phyloP scores from a whole-genome alignment of 2,329 filamentous ascomycete species.

The Fusarium sp. region DNA sequence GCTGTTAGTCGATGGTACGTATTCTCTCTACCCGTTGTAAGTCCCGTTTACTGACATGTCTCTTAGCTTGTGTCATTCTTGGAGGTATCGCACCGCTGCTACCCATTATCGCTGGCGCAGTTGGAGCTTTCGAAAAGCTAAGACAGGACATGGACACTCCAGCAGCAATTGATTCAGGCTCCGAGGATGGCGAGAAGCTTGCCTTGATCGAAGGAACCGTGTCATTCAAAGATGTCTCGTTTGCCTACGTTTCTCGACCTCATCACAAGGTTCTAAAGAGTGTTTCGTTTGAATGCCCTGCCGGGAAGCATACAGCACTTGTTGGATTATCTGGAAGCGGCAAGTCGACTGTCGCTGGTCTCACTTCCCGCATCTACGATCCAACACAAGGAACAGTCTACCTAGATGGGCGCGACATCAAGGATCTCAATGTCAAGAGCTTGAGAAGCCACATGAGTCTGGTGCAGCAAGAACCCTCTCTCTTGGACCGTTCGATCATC shows the following conservation, averaged over 20 bases:
- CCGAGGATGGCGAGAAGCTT: slow-evolving; percentile 54
- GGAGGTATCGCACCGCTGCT: slow-evolving; percentile 73
- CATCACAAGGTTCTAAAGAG: slow-evolving; percentile 56
- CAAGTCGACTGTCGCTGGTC: slow-evolving; percentile 67
- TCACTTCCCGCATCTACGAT: slow-evolving; percentile 70
- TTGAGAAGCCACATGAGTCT: slow-evolving; percentile 57
- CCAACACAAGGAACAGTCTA: slow-evolving; percentile 60
- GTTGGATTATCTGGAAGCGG: slow-evolving; percentile 70
- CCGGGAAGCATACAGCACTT: slow-evolving; percentile 64
- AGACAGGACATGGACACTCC: slow-evolving; percentile 67
- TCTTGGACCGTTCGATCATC: slow-evolving; percentile 60
- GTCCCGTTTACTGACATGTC: slow-evolving; percentile 23
- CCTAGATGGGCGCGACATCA: slow-evolving; percentile 62
- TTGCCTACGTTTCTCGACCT: slow-evolving; percentile 59
- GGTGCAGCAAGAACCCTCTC: slow-evolving; percentile 60
- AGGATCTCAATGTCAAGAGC: slow-evolving; percentile 59
- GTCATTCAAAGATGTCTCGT: slow-evolving; percentile 56
- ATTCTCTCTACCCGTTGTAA: background rate
- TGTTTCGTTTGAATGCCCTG: slow-evolving; percentile 61
- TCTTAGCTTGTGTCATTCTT: slow-evolving; percentile 68
- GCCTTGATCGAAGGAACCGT: slow-evolving; percentile 54
- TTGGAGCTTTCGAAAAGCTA: slow-evolving; percentile 69
- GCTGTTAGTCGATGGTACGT: slow-evolving; percentile 68
- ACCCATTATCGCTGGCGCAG: slow-evolving; percentile 69
- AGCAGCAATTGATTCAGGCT: slow-evolving; percentile 58